Evolutionary conservation across 306 rosid genomes (phyloP).

Genomic region (Purshia tridentata): DNA sequence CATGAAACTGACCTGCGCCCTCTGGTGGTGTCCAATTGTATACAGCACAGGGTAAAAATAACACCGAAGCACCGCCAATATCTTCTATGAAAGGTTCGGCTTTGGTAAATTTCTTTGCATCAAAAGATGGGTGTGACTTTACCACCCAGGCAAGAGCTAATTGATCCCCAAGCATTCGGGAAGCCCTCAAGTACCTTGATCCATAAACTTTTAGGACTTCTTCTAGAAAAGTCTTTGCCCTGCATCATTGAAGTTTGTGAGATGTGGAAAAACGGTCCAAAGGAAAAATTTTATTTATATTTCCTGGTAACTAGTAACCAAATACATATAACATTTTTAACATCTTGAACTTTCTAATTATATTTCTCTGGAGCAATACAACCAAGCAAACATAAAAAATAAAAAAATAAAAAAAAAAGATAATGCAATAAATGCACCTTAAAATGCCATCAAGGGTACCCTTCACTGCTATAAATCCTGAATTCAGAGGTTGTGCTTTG

Average conservation of each 20-base stretch:
- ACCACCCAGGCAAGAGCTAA: constrained; percentile 95
- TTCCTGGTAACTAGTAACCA: not conserved
- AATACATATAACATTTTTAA: not conserved
- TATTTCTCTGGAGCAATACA: not conserved
- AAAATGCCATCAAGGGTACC: constrained; percentile 75
- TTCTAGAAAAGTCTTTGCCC: constrained; percentile 76
- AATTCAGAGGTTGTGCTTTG: constrained; percentile 88
- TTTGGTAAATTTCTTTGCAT: constrained; percentile 55
- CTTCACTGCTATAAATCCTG: constrained; percentile 92
- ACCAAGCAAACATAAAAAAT: constrained; percentile 18
- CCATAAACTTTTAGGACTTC: constrained; percentile 64
- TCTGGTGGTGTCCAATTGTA: constrained; percentile 99
- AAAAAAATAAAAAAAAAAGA: constrained; percentile 19
- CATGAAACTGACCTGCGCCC: constrained; percentile 97
- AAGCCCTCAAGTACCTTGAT: constrained; percentile 65
- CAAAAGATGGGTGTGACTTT: constrained; percentile 68
- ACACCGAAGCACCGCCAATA: constrained; percentile 53
- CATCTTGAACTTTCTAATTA: not conserved
- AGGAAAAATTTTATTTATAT: not conserved
- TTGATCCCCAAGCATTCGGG: constrained; percentile 96
- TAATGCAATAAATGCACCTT: constrained; percentile 46
- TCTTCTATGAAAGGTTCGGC: constrained; percentile 58
- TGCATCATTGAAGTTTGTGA: constrained; percentile 26
- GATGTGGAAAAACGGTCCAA: not conserved
- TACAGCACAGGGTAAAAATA: constrained; percentile 74